Evolutionary conservation across 192 early-diverging fungal species (phyloP), one percentile per base, ranked within the genome.

Genomic region (Rhizoclosmatium sp.): DNA sequence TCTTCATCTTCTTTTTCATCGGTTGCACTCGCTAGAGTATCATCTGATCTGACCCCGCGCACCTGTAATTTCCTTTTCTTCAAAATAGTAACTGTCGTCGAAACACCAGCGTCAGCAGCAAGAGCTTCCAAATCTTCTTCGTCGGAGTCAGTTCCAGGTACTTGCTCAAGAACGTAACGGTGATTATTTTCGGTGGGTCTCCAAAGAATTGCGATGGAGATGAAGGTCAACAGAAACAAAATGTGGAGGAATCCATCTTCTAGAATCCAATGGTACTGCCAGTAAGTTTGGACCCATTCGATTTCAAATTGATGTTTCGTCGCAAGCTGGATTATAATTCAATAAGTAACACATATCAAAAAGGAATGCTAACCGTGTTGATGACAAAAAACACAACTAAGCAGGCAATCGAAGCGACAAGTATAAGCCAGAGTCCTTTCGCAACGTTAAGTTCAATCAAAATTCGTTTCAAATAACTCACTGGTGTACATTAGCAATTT

Each of bases 161-260:
- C 82, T 79, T 98, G 93, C 58, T 97, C 94, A 44, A 98, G 87
- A 40, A 95, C 94, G 81, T 95, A 96, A 44, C 97, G 89, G 76
- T 91, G 91, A 82, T 99, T 99, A 71, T 97, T 93, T 42, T 85
- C 85, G 0, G 96, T 98, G 0, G 98, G 98, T 61, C 96, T 82
- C 98, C 98, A 99, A 71, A 96, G 86, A 46, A 93, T 89, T 31
- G 93, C 85, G 78, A 99, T 95, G 16, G 90, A 85, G 3, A 91
- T 76, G 70, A 95, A 92, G 10, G 93, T 92, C 39, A 91, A 78
- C 65, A 96, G 90, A 69, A 97, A 98, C 47, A 96, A 84, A n/a
- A 94, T 79, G 84, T 97, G 96, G 46, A 97, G 69, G 93, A 93
- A 95, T 31, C 95, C 96, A 78, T 97, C 96, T 47, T 95, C 85